These are phyloP conservation scores for Stellera chamaejasme DNA, from an alignment of 345 rosid genomes.

Conservation along the genomic window DNA sequence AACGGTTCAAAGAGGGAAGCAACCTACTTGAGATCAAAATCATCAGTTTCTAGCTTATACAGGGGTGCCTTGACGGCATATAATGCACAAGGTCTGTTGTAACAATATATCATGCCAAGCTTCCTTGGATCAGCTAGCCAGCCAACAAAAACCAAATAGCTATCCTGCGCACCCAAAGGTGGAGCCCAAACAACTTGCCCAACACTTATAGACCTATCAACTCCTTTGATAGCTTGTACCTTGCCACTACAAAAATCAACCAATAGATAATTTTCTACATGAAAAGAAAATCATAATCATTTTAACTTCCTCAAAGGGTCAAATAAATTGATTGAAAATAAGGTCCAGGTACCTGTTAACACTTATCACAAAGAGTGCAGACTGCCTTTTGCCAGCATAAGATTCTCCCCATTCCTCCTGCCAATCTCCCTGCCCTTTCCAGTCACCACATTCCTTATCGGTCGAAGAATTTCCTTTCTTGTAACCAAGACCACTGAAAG, in stretches of 20 bases:
- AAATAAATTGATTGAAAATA: conserved; percentile 2
- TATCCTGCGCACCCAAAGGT: conserved; percentile 26
- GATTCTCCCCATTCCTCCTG: conserved; percentile 98
- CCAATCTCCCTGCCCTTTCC: conserved; percentile 98
- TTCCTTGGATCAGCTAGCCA: conserved; percentile 74
- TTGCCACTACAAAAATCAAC: conserved; percentile 45
- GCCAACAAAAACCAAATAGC: conserved; percentile 75
- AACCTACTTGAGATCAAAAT: conserved; percentile 45
- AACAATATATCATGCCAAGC: conserved; percentile 87
- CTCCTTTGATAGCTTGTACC: conserved; percentile 58
- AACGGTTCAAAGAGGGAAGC: conserved; percentile 7
- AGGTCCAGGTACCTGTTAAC: conserved; percentile 42
- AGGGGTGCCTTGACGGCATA: conserved; percentile 46
- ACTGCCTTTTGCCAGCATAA: conserved; percentile 79
- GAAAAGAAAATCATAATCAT: conserved; percentile 1
- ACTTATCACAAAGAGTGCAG: conserved; percentile 60
- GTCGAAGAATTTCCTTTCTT: conserved; percentile 31
- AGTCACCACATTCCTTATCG: conserved; percentile 55
- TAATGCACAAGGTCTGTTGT: conserved; percentile 70
- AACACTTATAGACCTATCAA: conserved; percentile 57
- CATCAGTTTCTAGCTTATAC: conserved; percentile 22
- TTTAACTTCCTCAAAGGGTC: neutral
- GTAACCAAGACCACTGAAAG: conserved; percentile 48
- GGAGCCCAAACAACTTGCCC: conserved; percentile 99
- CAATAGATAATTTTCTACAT: conserved; percentile 9